Evolutionary conservation across 192 early-diverging fungal genomes (phyloP).

Genomic region (Podila epigama): DNA sequence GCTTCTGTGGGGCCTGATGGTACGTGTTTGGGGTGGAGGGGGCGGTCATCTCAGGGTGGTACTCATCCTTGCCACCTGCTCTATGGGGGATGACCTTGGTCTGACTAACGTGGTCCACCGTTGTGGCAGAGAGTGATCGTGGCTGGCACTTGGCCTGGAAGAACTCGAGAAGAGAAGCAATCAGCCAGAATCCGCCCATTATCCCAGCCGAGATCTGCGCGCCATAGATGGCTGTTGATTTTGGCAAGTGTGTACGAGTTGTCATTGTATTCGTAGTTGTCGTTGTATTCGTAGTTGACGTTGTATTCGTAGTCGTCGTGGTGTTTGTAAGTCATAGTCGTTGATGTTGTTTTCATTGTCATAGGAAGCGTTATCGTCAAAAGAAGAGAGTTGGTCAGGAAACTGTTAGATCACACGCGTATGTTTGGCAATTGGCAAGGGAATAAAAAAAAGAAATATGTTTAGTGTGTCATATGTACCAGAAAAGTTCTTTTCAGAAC

Average conservation of each 20-base stretch:
- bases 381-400: neutral
- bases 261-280: neutral
- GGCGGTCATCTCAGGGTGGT: neutral
- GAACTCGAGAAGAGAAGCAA: slow-evolving; percentile 6
- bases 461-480: slow-evolving; percentile 2
- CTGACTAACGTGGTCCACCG: neutral
- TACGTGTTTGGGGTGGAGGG: neutral
- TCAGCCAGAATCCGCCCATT: slow-evolving; percentile 13
- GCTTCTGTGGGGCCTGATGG: neutral
- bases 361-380: neutral
- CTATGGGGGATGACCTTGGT: neutral
- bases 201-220: slow-evolving; percentile 26
- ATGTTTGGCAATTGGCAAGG: neutral
- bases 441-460: neutral
- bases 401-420: neutral
- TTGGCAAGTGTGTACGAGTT: neutral
- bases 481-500: slow-evolving; percentile 1
- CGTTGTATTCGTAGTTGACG: no score
- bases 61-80: neutral
- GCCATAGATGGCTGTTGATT: slow-evolving; percentile 17
- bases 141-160: slow-evolving; percentile 8
- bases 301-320: no score
- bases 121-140: neutral
- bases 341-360: neutral
- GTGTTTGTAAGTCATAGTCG: no score